Evolutionary conservation across 2,329 filamentous ascomycete species (phyloP).

Genomic region (Penicillium brevicompactum): DNA sequence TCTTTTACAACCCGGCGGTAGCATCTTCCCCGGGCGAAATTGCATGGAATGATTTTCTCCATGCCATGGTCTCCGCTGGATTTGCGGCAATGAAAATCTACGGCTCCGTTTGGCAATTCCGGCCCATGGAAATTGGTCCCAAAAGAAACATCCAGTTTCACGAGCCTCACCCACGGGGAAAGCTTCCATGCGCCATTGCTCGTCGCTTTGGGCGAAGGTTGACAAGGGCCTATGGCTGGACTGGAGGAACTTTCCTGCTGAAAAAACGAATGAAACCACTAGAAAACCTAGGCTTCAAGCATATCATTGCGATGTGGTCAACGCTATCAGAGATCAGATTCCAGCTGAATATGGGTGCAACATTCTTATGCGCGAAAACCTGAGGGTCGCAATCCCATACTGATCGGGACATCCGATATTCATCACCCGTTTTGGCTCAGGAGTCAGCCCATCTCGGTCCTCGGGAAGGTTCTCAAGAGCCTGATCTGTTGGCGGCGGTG

Average conservation of each 20-base stretch:
- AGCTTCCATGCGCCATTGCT: slow-evolving; percentile 53
- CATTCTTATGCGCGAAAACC: too few relatives aligned
- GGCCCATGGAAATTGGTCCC: slow-evolving; percentile 44
- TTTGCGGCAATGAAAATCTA: slow-evolving; percentile 61
- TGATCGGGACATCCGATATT: too few relatives aligned
- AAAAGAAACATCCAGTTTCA: slow-evolving; percentile 61
- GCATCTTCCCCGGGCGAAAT: slow-evolving; percentile 51
- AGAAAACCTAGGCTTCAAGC: too few relatives aligned
- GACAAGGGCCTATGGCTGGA: slow-evolving; percentile 55
- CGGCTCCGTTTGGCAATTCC: slow-evolving; percentile 64
- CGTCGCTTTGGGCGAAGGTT: slow-evolving; percentile 54
- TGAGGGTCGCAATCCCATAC: too few relatives aligned
- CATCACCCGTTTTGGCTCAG: too few relatives aligned
- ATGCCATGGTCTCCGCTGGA: slow-evolving; percentile 54
- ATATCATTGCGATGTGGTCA: too few relatives aligned
- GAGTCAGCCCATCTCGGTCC: too few relatives aligned
- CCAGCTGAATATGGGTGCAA: too few relatives aligned
- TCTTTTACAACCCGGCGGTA: slow-evolving; percentile 43
- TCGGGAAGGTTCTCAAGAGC: too few relatives aligned
- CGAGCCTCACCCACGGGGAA: slow-evolving; percentile 59
- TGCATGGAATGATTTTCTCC: slow-evolving; percentile 47
- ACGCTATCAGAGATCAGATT: too few relatives aligned
- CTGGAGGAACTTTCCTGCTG: slow-evolving; percentile 45
- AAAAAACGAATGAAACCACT: not conserved
- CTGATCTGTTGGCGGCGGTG: too few relatives aligned